Conservation (phyloP, 2,329 filamentous ascomycete species). For the Beauveria bassiana region DNA sequence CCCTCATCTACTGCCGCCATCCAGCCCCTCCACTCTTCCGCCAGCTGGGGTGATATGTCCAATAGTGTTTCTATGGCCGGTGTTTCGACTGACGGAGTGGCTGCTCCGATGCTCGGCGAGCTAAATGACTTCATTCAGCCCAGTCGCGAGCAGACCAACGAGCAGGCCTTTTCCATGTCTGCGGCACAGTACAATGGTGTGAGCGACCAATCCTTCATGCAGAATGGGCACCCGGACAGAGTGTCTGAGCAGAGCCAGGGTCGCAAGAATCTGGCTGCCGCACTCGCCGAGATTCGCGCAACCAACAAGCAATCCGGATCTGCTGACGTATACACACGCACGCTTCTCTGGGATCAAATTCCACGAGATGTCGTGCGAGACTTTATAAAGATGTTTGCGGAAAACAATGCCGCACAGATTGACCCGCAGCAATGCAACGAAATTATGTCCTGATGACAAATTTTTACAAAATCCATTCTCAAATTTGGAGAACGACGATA, state of each 20-base stretch:
- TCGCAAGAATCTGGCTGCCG: slow-evolving; percentile 70
- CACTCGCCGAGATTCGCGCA: slow-evolving; percentile 69
- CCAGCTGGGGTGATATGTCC: slow-evolving; percentile 36
- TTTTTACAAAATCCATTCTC: slow-evolving; percentile 21
- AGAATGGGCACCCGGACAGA: slow-evolving; percentile 41
- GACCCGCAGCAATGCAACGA: slow-evolving; percentile 36
- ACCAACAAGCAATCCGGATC: slow-evolving; percentile 60
- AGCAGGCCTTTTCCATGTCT: slow-evolving; percentile 81
- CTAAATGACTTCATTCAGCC: slow-evolving; percentile 64
- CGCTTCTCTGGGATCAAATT: slow-evolving; percentile 89
- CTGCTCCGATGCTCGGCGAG: slow-evolving; percentile 56
- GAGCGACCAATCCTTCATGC: slow-evolving; percentile 56
- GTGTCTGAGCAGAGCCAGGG: slow-evolving; percentile 46
- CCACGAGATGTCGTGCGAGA: slow-evolving; percentile 85
- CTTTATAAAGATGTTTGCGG: slow-evolving; percentile 85
- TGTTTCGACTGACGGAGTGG: slow-evolving; percentile 28
- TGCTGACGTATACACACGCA: slow-evolving; percentile 87
- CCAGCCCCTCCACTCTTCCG: slow-evolving; percentile 41
- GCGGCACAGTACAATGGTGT: slow-evolving; percentile 84
- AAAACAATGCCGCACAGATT: slow-evolving; percentile 50
- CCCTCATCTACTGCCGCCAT: slow-evolving; percentile 34
- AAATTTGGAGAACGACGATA: slow-evolving; percentile 12
- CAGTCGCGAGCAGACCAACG: slow-evolving; percentile 76
- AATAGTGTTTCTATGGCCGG: slow-evolving; percentile 38
- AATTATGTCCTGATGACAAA: slow-evolving; percentile 29